Evolutionary conservation across 129 eudicot genomes (phyloP).

Genomic region (Artemisia annua): DNA sequence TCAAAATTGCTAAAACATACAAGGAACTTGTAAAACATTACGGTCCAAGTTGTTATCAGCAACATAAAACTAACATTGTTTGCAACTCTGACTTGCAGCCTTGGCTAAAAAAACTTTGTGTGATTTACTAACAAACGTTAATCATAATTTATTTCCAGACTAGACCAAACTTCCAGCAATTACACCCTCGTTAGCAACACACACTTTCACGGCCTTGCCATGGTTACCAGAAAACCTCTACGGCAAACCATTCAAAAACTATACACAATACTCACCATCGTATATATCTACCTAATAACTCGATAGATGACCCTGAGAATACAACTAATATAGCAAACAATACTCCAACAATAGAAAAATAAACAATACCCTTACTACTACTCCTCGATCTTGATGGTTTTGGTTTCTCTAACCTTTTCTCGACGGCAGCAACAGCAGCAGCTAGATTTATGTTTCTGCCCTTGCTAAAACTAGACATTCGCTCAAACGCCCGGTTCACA

Average conservation of each 20-base stretch:
- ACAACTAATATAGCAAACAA: constrained; percentile 68
- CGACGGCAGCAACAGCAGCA: neutral
- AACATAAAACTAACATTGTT: no score
- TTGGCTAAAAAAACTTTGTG: neutral
- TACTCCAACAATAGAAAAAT: constrained; percentile 62
- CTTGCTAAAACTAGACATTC: constrained; percentile 86
- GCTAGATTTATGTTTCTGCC: constrained; percentile 33
- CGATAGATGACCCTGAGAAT: constrained; percentile 40
- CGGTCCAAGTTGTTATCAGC: no score
- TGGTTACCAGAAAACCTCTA: constrained; percentile 21
- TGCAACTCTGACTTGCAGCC: neutral
- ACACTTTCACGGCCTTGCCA: neutral
- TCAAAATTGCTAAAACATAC: neutral
- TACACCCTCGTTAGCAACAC: constrained; percentile 21
- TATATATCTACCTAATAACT: constrained; percentile 31
- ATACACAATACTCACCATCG: constrained; percentile 21
- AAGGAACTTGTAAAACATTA: neutral
- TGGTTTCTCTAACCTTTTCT: constrained; percentile 35
- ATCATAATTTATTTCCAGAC: constrained; percentile 16
- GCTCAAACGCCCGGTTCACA: constrained; percentile 66
- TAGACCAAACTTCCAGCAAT: neutral
- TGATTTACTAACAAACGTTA: neutral
- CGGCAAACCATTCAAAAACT: constrained; percentile 10
- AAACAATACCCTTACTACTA: constrained; percentile 39
- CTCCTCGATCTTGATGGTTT: constrained; percentile 31